Conservation (phyloP, 257 asterid genomes). For the Linderniella brevidens region DNA sequence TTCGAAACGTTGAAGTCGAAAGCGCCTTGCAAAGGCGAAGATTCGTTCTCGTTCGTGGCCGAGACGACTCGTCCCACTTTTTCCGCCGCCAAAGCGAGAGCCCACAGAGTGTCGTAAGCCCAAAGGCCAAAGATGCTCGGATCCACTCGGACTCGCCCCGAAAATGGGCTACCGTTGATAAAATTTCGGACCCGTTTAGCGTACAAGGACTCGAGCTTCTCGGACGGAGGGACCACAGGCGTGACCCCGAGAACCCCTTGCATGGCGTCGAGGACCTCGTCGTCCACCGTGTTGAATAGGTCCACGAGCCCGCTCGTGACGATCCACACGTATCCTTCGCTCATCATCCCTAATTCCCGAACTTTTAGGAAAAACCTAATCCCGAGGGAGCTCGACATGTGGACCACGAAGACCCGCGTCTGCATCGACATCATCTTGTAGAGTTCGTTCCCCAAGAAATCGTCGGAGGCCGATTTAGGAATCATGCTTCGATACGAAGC, state of each 20-base stretch:
- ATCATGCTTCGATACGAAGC: constrained; percentile 10
- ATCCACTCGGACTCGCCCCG: not conserved
- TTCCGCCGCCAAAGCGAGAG: constrained; percentile 14
- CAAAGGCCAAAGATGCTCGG: constrained; percentile 8
- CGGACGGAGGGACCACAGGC: constrained; percentile 4
- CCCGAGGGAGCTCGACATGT: constrained; percentile 8
- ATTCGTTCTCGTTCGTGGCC: not conserved
- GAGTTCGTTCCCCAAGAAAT: constrained; percentile 5
- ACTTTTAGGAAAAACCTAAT: constrained; percentile 9
- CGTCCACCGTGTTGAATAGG: not conserved
- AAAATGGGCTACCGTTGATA: not conserved
- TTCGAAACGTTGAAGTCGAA: constrained; percentile 6
- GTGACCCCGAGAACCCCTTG: constrained; percentile 10
- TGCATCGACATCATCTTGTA: constrained; percentile 12
- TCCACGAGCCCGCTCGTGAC: constrained; percentile 7
- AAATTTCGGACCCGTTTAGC: not conserved
- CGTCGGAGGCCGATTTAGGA: constrained; percentile 9
- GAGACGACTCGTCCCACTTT: not conserved
- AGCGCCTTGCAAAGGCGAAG: not conserved
- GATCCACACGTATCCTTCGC: constrained; percentile 11
- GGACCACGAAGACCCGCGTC: constrained; percentile 13
- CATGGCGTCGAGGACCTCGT: constrained; percentile 7
- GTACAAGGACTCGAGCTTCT: constrained; percentile 6
- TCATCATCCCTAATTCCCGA: constrained; percentile 12
- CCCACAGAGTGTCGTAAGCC: constrained; percentile 11